These are phyloP conservation scores for Botrytis porri DNA, from an alignment of 2,329 filamentous ascomycete genomes.

Conservation along the genomic window DNA sequence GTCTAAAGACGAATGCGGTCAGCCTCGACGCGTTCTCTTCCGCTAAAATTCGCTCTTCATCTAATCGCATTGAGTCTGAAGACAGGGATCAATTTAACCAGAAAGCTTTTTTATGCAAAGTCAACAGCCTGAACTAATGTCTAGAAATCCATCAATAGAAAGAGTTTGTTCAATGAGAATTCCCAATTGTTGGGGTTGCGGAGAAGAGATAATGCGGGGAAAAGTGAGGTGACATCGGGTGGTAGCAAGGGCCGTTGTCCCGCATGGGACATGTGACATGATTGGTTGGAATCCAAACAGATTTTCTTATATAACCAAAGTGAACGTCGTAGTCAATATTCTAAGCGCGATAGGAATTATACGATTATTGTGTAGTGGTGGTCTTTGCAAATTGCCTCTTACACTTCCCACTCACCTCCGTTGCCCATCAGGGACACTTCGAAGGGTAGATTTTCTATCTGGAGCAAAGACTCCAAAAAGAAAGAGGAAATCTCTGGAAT, in stretches of 20 bases:
- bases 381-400: not conserved
- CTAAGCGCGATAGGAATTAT: no score
- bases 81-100: not conserved
- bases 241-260: not conserved
- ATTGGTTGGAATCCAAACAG: not conserved
- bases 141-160: conserved; percentile 4
- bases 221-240: not conserved
- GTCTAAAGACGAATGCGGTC: not conserved
- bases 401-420: no score
- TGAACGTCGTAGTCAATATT: not conserved
- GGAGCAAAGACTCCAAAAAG: no score
- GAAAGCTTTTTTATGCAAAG: not conserved
- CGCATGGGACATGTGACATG: not conserved
- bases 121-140: not conserved
- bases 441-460: not conserved
- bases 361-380: not conserved
- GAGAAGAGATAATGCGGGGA: conserved; percentile 1
- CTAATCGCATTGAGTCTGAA: not conserved
- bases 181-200: not conserved
- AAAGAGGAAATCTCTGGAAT: no score
- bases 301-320: not conserved
- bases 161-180: not conserved
- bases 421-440: not conserved
- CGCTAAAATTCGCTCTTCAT: not conserved
- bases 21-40: not conserved